Percentiles rank a stretch among this genome's conserved stretches.
Conservation (phyloP, 257 asterid genomes). For the Nemophila menziesii region DNA sequence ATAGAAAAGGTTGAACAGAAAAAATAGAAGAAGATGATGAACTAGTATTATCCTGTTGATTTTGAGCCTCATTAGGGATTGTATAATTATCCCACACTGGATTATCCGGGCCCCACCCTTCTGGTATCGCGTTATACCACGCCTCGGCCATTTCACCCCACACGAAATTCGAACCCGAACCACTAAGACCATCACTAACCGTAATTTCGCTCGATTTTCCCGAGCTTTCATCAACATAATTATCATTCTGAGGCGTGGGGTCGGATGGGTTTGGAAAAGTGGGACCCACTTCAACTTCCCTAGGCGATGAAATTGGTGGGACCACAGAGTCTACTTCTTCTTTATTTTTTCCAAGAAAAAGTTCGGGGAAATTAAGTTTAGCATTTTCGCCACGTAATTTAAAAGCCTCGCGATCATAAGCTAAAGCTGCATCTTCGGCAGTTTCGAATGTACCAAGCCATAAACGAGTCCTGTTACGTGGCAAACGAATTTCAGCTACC, state of each 20-base stretch:
- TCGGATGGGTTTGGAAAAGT: no score
- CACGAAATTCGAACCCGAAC: constrained; percentile 45
- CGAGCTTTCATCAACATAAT: constrained; percentile 17
- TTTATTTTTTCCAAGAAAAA: constrained; percentile 43
- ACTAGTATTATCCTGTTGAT: constrained; percentile 19
- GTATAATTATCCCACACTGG: constrained; percentile 84
- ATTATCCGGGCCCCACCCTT: constrained; percentile 84
- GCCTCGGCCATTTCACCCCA: constrained; percentile 71
- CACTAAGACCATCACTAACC: constrained; percentile 12
- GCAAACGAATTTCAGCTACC: constrained; percentile 96
- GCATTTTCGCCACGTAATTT: constrained; percentile 83
- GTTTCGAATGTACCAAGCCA: constrained; percentile 96
- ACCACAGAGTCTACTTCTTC: background rate
- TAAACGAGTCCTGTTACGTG: constrained; percentile 75
- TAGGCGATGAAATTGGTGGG: constrained; percentile 14
- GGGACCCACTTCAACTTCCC: constrained; percentile 7
- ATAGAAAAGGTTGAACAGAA: constrained; percentile 31
- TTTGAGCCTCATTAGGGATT: constrained; percentile 31
- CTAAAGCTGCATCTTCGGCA: constrained; percentile 89
- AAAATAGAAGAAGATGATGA: constrained; percentile 30
- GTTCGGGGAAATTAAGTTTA: constrained; percentile 72
- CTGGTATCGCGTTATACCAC: constrained; percentile 60
- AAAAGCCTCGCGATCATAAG: constrained; percentile 86
- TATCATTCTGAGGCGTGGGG: constrained; percentile 7
- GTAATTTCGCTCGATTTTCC: constrained; percentile 19